Evolutionary conservation across 2,329 filamentous ascomycete species (phyloP).

Genomic region (Verticillium longisporum): DNA sequence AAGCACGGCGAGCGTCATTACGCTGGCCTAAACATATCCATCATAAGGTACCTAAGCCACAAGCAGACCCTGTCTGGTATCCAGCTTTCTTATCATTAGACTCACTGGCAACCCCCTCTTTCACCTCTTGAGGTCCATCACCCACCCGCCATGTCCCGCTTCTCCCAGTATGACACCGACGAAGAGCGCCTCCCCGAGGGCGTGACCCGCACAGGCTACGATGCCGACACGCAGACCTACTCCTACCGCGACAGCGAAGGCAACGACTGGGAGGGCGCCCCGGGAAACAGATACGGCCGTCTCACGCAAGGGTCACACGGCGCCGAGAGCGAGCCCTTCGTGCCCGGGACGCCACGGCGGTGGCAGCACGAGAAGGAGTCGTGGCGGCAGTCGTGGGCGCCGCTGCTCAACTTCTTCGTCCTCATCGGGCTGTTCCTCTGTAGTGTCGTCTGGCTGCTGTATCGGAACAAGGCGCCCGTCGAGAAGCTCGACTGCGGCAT

Average conservation of each 20-base stretch:
- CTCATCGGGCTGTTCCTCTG: constrained; percentile 44
- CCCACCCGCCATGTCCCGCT: constrained; percentile 29
- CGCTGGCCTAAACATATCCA: background rate
- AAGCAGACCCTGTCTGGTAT: too few relatives aligned
- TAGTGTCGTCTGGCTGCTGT: constrained; percentile 41
- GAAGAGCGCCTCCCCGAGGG: constrained; percentile 46
- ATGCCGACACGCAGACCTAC: constrained; percentile 46
- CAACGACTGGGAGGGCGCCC: constrained; percentile 40
- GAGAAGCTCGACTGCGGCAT: constrained; percentile 18
- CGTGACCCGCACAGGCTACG: constrained; percentile 49
- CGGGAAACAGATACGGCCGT: constrained; percentile 41
- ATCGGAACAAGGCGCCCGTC: constrained; percentile 12
- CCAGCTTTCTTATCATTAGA: background rate
- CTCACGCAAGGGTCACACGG: constrained; percentile 30
- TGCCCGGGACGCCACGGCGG: background rate
- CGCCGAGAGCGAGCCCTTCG: constrained; percentile 7
- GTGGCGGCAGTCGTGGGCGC: constrained; percentile 45
- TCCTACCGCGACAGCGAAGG: constrained; percentile 43
- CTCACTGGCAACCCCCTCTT: background rate
- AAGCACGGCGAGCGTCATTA: too few relatives aligned
- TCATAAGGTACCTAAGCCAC: background rate
- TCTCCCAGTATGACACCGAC: constrained; percentile 37
- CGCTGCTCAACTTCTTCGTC: constrained; percentile 52
- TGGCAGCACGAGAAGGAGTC: constrained; percentile 24
- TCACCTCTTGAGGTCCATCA: background rate